Base-by-base conservation (phyloP, 2,329 filamentous ascomycete species). In the Hymenoscyphus albidus region DNA sequence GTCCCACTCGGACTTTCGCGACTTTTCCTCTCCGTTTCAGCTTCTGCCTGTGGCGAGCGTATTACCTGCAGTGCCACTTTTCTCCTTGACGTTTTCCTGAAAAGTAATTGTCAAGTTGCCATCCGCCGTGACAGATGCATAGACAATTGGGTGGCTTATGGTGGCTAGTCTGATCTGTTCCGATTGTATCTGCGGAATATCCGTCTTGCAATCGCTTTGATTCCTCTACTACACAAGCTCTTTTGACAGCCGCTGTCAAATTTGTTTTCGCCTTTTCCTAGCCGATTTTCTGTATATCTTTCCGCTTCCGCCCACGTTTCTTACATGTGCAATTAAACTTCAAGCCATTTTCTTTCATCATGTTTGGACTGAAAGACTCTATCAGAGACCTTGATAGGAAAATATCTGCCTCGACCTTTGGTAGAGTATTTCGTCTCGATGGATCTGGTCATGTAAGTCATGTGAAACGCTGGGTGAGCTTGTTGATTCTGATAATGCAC, bases 371-470 rank as follows among this genome's bases (percentile, higher is more conserved):
- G 13, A 62, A 51, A 16, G 62, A 62, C 16, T 63, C 63, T 18
- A 48, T 68, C 16, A 62, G 63, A 32, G 74, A 70, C 78, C 61
- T 77, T 18, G 77, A 81, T 58, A 68, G 69, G 51, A 76, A 74
- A 62, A 66, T 80, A 39, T 78, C 78, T 44, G 73, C 72, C 10
- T 82, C 81, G 0, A 77, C 76, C 7, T 76, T 89, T 68, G 88
- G 87, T 27, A 80, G 79, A 59, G 80, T 87, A 62, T 92, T 92
- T 74, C 83, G 83, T 59, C 83, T 92, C 35, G 83, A 86, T 64
- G 87, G 87, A 16, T 87, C 82, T 54, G 88, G 88, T 59, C 88
- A 91, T 80, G 88, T 90, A 78, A 74, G 83, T 65, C 58, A 12
- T 62, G 39, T 27, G 40, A 10, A 35, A 31, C 27, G 4, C 16